Evolutionary conservation across 148 eudicot species (phyloP), one percentile per base, ranked within the genome.

Genomic region (Talinum fruticosum): DNA sequence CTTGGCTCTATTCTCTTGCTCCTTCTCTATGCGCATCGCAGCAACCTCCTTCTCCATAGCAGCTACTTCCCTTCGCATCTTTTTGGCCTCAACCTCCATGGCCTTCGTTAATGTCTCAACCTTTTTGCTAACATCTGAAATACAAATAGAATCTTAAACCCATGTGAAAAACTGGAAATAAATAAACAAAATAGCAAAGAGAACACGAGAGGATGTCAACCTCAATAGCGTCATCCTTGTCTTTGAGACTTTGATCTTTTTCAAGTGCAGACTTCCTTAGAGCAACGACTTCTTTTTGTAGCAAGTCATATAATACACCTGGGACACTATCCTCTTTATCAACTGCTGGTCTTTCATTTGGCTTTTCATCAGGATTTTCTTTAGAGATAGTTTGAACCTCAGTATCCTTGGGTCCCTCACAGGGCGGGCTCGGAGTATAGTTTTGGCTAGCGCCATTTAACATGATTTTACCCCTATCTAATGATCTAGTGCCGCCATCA

Each of bases 1-100:
- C 82, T 87, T 93, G 75, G 93, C 90, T 74, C 85, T 90, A 73
- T 83, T 95, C 78, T 95, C 99, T 68, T 95, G 99, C 65, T 95
- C 99, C 81, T 95, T 95, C 32, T 95, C 99, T 38, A 87, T 87
- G 57, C 97, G 97, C 88, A 95, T 95, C 14, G 99, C 94, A 86
- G 97, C 84, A 76, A 95, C 99, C 87, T 95, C 99, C 83, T 95
- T 95, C 87, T 95, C 99, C 97, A 95, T 91, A n/a, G 96, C 96
- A 83, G 97, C 93, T 67, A 95, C 99, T 80, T 93, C 97, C 79
- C 99, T 95, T 83, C 99, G 88, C 99, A 95, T 93, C 89, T 93
- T 95, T 85, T 95, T 95, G 71, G 97, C 99, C 86, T 95, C 99
- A 80, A 95, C 96, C 84, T 95, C 99, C 99, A 95, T 91, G 21